These are phyloP conservation scores for Skeletonema costatum DNA, from an alignment of 108 stramenopile genomes.

Conservation along the genomic window DNA sequence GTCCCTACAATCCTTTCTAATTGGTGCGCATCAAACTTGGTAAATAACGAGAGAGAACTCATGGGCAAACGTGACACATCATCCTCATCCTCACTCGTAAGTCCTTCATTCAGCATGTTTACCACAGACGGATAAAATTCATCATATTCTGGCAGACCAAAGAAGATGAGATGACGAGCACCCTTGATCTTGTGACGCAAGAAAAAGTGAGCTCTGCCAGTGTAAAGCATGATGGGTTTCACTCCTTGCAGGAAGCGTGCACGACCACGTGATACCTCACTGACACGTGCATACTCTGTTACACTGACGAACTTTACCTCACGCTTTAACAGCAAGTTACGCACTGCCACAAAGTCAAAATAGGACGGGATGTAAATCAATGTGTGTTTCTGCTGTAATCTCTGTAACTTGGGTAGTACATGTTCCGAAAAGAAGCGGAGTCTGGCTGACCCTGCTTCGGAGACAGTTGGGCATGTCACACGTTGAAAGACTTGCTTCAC, in stretches of 20 bases:
- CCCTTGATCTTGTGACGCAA: slow-evolving; percentile 90
- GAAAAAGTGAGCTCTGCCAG: slow-evolving; percentile 94
- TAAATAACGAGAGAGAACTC: slow-evolving; percentile 81
- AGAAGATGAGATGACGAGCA: slow-evolving; percentile 85
- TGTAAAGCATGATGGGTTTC: slow-evolving; percentile 91
- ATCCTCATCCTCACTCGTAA: slow-evolving; percentile 30
- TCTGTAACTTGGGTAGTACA: slow-evolving; percentile 76
- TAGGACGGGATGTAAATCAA: slow-evolving; percentile 92
- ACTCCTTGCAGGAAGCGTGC: slow-evolving; percentile 92
- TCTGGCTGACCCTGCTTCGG: slow-evolving; percentile 71
- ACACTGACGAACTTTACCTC: slow-evolving; percentile 80
- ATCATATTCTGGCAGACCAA: slow-evolving; percentile 92
- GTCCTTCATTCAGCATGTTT: slow-evolving; percentile 69
- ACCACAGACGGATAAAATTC: slow-evolving; percentile 91
- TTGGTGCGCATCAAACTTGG: slow-evolving; percentile 89
- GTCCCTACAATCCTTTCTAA: slow-evolving; percentile 92
- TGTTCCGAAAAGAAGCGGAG: slow-evolving; percentile 84
- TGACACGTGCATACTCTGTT: slow-evolving; percentile 87
- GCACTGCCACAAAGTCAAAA: slow-evolving; percentile 90
- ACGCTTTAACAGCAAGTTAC: slow-evolving; percentile 82
- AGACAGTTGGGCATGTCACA: slow-evolving; percentile 59
- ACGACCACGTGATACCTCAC: slow-evolving; percentile 86
- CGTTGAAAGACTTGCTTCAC: slow-evolving; percentile 93
- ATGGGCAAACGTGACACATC: slow-evolving; percentile 25
- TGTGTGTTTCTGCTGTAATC: slow-evolving; percentile 84